Evolutionary conservation across 2,329 filamentous ascomycete genomes (phyloP), one percentile per base, ranked within the genome.

Genomic region (Beauveria medogensis): DNA sequence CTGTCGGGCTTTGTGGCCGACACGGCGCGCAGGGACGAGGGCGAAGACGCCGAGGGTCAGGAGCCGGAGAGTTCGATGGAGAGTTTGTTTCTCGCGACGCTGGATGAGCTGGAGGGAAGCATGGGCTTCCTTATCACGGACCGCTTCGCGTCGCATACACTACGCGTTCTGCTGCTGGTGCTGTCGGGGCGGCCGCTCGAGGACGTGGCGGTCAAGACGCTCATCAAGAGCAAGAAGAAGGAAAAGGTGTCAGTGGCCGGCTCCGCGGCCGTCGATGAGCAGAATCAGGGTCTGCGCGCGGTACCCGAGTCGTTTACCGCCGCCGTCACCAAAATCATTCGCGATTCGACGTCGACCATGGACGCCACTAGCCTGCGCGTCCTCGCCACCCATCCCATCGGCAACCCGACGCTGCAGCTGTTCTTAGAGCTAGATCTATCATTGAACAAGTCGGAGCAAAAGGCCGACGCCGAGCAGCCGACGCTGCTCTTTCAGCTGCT

Each of bases 181-280:
- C 79, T 99, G 5, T 90, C 93, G 0, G 94, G 94, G 7, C 83
- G 90, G 63, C 87, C 92, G 0, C 77, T 97, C 5, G 86, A 91
- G 62, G 84, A 88, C 61, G 76, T 82, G 0, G 82, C 86, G 0
- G 86, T 82, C 26, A 87, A 87, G 71, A 86, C 87, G 1, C 77
- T 96, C n/a, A 75, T 97, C 52, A 90, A 93, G 71, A 96, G 93
- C 79, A 92, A 91, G 74, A 92, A 87, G 76, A 97, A 97, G 75
- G 92, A 97, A 74, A 87, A 89, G 66, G 81, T 95, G 55, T 82
- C 83, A 1, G 84, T 89, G 2, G 78, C 82, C 4, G 81, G 82
- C 48, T 73, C 77, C 1, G 77, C 77, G 2, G 79, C 81, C 2
- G 76, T 77, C 9, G 75, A 79, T n/a, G 81, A 85, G 59, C 68